Conservation (phyloP, 208 protist genomes). For the Naegleria lovaniensis region DNA sequence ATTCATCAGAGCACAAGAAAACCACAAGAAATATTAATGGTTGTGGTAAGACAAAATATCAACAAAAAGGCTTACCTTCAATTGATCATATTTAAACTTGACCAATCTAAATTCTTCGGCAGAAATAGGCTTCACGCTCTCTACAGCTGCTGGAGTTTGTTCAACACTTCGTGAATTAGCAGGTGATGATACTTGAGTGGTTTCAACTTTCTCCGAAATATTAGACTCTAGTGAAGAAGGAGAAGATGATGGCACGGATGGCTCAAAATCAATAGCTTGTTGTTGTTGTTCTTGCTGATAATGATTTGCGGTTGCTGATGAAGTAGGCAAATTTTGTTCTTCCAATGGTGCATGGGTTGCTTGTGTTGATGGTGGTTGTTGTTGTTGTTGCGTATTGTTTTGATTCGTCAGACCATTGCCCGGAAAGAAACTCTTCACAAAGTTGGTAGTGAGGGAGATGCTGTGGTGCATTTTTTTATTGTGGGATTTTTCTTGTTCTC, state of each 20-base stretch:
- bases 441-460: neutral
- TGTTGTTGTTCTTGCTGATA: neutral
- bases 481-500: too few species aligned
- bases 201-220: neutral
- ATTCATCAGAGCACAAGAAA: neutral
- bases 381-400: neutral
- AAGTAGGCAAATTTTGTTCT: too few species aligned
- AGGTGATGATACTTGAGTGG: neutral
- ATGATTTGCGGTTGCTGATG: too few species aligned
- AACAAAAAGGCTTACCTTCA: neutral
- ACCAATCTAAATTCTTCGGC: neutral
- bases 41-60: neutral
- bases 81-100: constrained; percentile 15
- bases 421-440: neutral
- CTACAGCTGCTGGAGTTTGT: neutral
- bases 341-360: neutral
- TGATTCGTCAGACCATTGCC: neutral
- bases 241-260: neutral
- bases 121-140: neutral
- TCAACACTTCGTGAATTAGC: neutral
- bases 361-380: neutral
- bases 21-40: neutral
- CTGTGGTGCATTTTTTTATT: neutral
- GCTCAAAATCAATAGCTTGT: neutral
- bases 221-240: neutral